A percentile compares a stretch with the other conserved stretches of the same genome.
Evolutionary conservation across 352 stramenopile genomes (phyloP).

Genomic region (Pythium phragmitis): DNA sequence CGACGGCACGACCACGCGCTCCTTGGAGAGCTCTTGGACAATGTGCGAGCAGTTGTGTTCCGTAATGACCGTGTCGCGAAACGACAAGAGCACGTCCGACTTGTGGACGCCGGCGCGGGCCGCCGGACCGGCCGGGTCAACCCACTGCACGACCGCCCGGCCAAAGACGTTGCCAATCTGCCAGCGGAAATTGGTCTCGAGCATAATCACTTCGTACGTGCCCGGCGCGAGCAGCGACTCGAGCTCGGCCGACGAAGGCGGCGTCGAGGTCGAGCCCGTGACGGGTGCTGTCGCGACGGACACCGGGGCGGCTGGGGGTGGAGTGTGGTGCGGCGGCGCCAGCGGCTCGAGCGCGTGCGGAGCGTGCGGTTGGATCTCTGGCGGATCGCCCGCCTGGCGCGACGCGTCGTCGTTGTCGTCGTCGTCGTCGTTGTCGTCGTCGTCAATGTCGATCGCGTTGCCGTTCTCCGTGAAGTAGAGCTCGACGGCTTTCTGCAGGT

Average conservation of each 20-base stretch:
- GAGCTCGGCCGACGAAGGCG: constrained; percentile 30
- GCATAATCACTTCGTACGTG: constrained; percentile 84
- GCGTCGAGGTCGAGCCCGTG: constrained; percentile 22
- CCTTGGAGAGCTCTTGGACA: constrained; percentile 73
- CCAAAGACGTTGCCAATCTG: constrained; percentile 86
- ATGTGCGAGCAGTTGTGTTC: constrained; percentile 76
- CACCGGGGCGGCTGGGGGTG: background rate
- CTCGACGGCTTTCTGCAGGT: constrained; percentile 77
- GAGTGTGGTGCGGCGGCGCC: constrained; percentile 27
- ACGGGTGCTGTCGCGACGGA: constrained; percentile 8
- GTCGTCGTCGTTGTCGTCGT: constrained; percentile 35
- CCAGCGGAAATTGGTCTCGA: constrained; percentile 72
- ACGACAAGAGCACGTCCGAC: constrained; percentile 78
- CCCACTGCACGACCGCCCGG: constrained; percentile 76
- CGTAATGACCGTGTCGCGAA: constrained; percentile 69
- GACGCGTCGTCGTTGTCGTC: constrained; percentile 22
- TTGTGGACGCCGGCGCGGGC: constrained; percentile 78
- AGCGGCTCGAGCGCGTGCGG: constrained; percentile 60
- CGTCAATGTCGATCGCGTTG: constrained; percentile 24
- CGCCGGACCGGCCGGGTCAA: constrained; percentile 62
- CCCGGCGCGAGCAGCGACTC: constrained; percentile 57
- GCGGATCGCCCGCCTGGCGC: constrained; percentile 31
- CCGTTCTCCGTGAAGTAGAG: constrained; percentile 77
- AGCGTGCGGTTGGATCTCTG: constrained; percentile 45
- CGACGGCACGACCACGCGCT: constrained; percentile 66